Base-by-base conservation (phyloP, 768 basidiomycete species). In the Mycena maculata region DNA sequence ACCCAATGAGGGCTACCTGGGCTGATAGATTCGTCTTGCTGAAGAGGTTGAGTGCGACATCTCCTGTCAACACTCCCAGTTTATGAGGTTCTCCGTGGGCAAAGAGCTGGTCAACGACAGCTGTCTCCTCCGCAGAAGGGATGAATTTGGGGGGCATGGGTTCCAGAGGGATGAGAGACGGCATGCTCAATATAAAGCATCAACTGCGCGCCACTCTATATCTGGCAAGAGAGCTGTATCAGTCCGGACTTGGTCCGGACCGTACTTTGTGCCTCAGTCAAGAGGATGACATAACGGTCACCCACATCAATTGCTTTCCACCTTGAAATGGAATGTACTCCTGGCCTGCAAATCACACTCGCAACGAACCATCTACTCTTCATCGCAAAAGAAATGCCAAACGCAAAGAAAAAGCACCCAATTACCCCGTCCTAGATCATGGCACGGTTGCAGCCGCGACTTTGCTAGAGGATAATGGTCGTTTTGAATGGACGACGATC, bases 241-340 rank as follows among this genome's bases (percentile, higher is more conserved):
- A 22, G 16, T 25, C 44, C 44, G 44, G 44, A 2, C 44, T 8
- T 5, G 44, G 11, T 5, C n/a, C n/a, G n/a, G n/a, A n/a, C n/a
- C n/a, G n/a, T n/a, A n/a, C n/a, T n/a, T n/a, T n/a, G n/a, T n/a
- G n/a, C n/a, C n/a, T n/a, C n/a, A n/a, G n/a, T n/a, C n/a, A n/a
- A n/a, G n/a, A n/a, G n/a, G n/a, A n/a, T n/a, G n/a, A n/a, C n/a
- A n/a, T n/a, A n/a, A n/a, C n/a, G n/a, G n/a, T n/a, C n/a, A n/a
- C n/a, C n/a, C n/a, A n/a, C n/a, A n/a, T n/a, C n/a, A n/a, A n/a
- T 42, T 52, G 33, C 49, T 44, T 53, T 47, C 23, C 22, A 11
- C 33, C 53, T 28, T 54, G 80, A 78, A 83, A 89, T 92, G 90
- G 89, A 88, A 92, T 93, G 91, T 88, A 89, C 77, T 83, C 82